phyloP scores from a whole-genome alignment of 208 protist species.

The Trypanosoma cruzi region DNA sequence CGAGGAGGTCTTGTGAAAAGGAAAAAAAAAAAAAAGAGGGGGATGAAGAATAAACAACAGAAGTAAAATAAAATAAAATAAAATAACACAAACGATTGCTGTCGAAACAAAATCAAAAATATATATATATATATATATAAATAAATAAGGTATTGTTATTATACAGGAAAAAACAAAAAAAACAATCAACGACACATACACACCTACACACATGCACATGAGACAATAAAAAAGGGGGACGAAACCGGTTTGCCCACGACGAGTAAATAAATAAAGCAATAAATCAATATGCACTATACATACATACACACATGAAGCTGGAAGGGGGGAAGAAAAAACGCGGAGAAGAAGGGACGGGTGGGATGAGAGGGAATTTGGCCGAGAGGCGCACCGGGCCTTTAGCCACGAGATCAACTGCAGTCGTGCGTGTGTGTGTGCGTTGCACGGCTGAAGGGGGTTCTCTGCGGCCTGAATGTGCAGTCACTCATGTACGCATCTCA shows the following conservation, averaged over 20 bases:
- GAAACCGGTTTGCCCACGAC: too few relatives aligned
- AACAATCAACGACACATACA: not conserved
- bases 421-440: not conserved
- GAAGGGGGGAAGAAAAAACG: not conserved
- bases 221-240: conserved; percentile 10
- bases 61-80: too few relatives aligned
- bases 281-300: too few relatives aligned
- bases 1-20: not conserved
- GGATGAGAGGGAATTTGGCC: not conserved
- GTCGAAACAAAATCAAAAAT: too few relatives aligned
- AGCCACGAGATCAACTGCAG: not conserved
- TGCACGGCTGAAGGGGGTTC: too few relatives aligned
- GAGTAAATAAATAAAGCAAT: too few relatives aligned
- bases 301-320: too few relatives aligned
- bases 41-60: not conserved
- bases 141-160: too few relatives aligned
- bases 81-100: too few relatives aligned
- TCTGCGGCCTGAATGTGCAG: too few relatives aligned
- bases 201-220: conserved; percentile 8
- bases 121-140: too few relatives aligned
- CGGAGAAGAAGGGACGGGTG: not conserved
- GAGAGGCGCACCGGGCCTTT: not conserved
- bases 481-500: too few relatives aligned
- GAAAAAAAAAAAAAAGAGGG: not conserved
- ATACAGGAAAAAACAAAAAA: conserved; percentile 11